Evolutionary conservation across 2,329 filamentous ascomycete species (phyloP).

Genomic region (Rutstroemia sp.): DNA sequence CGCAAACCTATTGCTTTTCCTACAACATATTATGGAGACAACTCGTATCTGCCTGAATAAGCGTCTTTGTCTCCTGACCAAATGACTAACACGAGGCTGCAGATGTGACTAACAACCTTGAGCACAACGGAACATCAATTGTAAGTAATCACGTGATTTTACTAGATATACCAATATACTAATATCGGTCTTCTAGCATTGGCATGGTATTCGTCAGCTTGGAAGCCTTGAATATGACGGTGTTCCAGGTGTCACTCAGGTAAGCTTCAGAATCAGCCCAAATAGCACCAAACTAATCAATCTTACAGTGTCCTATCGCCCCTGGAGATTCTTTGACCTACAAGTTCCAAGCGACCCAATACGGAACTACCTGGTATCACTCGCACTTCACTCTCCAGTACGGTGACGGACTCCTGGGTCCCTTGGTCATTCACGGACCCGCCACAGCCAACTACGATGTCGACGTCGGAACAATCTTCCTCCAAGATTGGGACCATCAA

Average conservation of each 20-base stretch:
- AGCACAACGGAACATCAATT: conserved; percentile 40
- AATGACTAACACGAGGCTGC: background rate
- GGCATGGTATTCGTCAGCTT: conserved; percentile 42
- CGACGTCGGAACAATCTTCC: conserved; percentile 25
- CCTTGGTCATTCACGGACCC: conserved; percentile 54
- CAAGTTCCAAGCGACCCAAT: conserved; percentile 28
- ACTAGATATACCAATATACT: background rate
- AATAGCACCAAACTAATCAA: background rate
- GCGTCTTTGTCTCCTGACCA: background rate
- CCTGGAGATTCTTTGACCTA: conserved; percentile 42
- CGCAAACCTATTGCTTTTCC: no score
- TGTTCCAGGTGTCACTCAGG: conserved; percentile 36
- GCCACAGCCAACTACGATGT: conserved; percentile 49
- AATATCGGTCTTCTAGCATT: conserved; percentile 30
- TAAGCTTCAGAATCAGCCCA: background rate
- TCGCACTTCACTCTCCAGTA: conserved; percentile 24
- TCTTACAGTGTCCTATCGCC: conserved; percentile 56
- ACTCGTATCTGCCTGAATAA: background rate
- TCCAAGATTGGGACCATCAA: conserved; percentile 27
- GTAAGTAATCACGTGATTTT: background rate
- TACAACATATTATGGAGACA: no score
- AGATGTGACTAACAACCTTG: conserved; percentile 30
- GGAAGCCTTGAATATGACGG: conserved; percentile 32
- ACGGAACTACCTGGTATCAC: conserved; percentile 29
- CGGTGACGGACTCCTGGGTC: conserved; percentile 45